Conservation (phyloP, 2,329 filamentous ascomycete genomes). For the Fusarium tjaetaba region DNA sequence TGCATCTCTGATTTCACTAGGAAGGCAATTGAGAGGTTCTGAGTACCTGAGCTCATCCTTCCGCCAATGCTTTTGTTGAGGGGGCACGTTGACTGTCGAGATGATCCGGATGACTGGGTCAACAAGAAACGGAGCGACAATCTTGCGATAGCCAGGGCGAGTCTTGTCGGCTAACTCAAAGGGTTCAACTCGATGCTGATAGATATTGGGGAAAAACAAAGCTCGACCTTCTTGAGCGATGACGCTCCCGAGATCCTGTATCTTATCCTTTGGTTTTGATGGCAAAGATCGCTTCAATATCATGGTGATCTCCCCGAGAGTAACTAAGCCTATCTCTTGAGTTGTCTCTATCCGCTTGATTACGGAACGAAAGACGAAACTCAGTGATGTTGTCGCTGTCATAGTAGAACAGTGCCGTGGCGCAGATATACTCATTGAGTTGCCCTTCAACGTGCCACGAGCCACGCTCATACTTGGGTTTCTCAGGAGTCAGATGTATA, state of each 20-base stretch:
- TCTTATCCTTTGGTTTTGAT: constrained; percentile 31
- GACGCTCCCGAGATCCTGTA: constrained; percentile 58
- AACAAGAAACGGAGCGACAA: constrained; percentile 69
- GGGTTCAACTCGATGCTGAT: constrained; percentile 61
- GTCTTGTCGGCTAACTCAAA: constrained; percentile 63
- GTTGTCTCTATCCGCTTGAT: constrained; percentile 47
- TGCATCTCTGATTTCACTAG: background rate
- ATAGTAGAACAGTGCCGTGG: constrained; percentile 71
- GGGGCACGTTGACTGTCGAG: constrained; percentile 55
- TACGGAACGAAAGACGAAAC: constrained; percentile 60
- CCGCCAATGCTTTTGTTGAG: constrained; percentile 55
- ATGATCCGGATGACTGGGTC: constrained; percentile 61
- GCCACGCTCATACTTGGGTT: constrained; percentile 62
- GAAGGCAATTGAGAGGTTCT: background rate
- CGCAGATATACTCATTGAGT: constrained; percentile 71
- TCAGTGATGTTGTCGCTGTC: constrained; percentile 68
- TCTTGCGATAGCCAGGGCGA: constrained; percentile 66
- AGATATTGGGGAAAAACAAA: constrained; percentile 64
- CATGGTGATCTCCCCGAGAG: constrained; percentile 46
- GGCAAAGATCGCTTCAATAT: constrained; percentile 50
- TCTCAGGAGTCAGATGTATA: constrained; percentile 68
- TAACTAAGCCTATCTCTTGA: constrained; percentile 40
- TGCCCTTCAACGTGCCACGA: constrained; percentile 66
- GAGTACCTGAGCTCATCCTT: background rate
- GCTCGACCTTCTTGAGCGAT: constrained; percentile 57